Evolutionary conservation across 2,329 filamentous ascomycete species (phyloP).

Genomic region (Colletotrichum navitas): DNA sequence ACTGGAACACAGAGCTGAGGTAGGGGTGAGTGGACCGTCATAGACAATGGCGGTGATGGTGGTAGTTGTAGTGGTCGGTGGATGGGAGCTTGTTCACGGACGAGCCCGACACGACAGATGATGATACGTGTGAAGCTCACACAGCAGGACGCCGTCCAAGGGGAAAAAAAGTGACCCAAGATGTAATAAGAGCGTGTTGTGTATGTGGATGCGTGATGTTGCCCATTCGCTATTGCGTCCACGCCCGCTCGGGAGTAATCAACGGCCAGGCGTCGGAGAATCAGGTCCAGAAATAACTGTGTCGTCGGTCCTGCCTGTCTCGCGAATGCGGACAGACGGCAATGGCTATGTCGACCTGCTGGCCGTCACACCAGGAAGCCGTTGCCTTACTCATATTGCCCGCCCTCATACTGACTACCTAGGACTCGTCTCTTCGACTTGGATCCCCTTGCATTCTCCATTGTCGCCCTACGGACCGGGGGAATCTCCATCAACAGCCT

Average conservation of each 20-base stretch:
- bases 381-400: not conserved
- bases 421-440: not conserved
- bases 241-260: conserved; percentile 1
- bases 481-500: not conserved
- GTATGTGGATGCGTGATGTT: not conserved
- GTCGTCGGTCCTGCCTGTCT: not conserved
- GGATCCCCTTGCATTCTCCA: not conserved
- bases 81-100: conserved; percentile 1
- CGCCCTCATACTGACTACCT: not conserved
- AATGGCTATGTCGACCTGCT: not conserved
- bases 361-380: not conserved
- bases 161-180: not conserved
- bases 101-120: not conserved
- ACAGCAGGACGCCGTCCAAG: conserved; percentile 2
- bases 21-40: not conserved
- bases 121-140: conserved; percentile 10
- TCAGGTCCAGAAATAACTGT: not conserved
- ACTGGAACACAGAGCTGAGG: conserved; percentile 13
- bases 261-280: not conserved
- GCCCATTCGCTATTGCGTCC: conserved; percentile 23
- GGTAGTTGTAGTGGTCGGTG: not conserved
- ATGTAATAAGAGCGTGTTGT: not conserved
- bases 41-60: not conserved
- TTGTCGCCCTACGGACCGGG: conserved; percentile 15
- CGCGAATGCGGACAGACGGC: not conserved